Evolutionary conservation across 2,329 filamentous ascomycete species (phyloP).

Genomic region (Colletotrichum costaricense): DNA sequence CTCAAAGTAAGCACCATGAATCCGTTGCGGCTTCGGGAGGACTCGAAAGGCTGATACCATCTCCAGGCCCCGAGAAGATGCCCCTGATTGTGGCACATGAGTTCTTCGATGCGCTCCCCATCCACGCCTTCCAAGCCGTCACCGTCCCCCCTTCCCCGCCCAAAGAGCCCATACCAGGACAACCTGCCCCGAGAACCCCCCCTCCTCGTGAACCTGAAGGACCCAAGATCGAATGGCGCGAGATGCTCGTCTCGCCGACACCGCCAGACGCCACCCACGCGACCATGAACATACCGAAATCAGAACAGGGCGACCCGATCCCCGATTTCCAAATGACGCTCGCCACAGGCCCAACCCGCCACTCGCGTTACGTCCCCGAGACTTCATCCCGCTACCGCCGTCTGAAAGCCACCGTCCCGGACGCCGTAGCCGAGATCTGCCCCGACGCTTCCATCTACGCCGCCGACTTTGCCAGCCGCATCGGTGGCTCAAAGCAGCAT

Average conservation of each 20-base stretch:
- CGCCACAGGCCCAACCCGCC: slow-evolving; percentile 79
- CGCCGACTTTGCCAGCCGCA: slow-evolving; percentile 83
- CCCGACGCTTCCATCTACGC: slow-evolving; percentile 87
- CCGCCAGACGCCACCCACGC: slow-evolving; percentile 65
- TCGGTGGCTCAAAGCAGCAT: slow-evolving; percentile 73
- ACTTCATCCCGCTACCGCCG: slow-evolving; percentile 82
- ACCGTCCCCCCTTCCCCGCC: slow-evolving; percentile 44
- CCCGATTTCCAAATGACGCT: slow-evolving; percentile 91
- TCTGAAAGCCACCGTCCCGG: slow-evolving; percentile 70
- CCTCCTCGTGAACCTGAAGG: slow-evolving; percentile 56
- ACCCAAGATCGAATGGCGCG: slow-evolving; percentile 75
- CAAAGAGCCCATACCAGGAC: slow-evolving; percentile 4
- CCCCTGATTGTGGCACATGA: slow-evolving; percentile 98
- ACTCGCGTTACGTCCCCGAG: slow-evolving; percentile 87
- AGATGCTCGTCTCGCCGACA: slow-evolving; percentile 80
- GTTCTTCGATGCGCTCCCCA: slow-evolving; percentile 97
- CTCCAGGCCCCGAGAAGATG: slow-evolving; percentile 72
- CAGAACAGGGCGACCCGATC: slow-evolving; percentile 61
- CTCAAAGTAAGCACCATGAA: slow-evolving; percentile 63
- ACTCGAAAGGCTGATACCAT: neutral
- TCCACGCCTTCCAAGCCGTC: slow-evolving; percentile 91
- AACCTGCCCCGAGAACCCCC: slow-evolving; percentile 51
- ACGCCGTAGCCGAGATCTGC: slow-evolving; percentile 87
- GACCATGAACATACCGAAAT: slow-evolving; percentile 64
- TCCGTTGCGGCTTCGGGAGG: slow-evolving; percentile 1